These are phyloP conservation scores for Priceomyces fermenticarens DNA, from an alignment of 805 yeast genomes.

Conservation along the genomic window DNA sequence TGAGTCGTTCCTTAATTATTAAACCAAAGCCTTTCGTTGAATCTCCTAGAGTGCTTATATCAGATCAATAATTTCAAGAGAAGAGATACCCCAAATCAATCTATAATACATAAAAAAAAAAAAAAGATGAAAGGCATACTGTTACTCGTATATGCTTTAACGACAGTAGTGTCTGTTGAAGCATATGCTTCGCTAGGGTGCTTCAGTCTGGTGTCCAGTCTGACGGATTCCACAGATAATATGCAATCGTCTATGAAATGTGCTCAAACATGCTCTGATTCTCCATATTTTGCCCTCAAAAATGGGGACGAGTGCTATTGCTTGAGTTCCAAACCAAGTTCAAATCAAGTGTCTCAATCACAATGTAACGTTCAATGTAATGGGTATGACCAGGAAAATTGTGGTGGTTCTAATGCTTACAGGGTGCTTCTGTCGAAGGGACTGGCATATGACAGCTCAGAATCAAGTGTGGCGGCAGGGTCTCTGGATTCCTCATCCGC, in stretches of 20 bases:
- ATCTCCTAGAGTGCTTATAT: no score
- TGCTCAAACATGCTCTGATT: constrained; percentile 24
- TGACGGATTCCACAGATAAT: constrained; percentile 19
- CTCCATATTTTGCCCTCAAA: constrained; percentile 36
- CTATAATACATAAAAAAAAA: background rate
- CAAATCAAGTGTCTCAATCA: constrained; percentile 8
- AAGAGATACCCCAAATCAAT: background rate
- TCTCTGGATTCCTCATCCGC: constrained; percentile 8
- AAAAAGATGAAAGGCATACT: background rate
- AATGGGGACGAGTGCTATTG: constrained; percentile 40
- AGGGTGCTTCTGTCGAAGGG: constrained; percentile 17
- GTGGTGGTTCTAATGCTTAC: constrained; percentile 38
- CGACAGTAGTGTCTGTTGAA: background rate
- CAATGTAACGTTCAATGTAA: constrained; percentile 29
- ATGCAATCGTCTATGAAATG: constrained; percentile 29
- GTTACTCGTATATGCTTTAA: background rate
- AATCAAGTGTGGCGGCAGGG: constrained; percentile 9
- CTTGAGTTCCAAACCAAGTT: constrained; percentile 28
- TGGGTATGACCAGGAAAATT: constrained; percentile 31
- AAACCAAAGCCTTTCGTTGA: no score
- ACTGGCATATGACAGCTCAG: constrained; percentile 3
- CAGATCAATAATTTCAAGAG: no score
- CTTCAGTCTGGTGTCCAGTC: constrained; percentile 24
- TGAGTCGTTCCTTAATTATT: no score
- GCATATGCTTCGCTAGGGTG: constrained; percentile 21